phyloP scores from a whole-genome alignment of 345 rosid genomes.

The Euphorbia peplus region DNA sequence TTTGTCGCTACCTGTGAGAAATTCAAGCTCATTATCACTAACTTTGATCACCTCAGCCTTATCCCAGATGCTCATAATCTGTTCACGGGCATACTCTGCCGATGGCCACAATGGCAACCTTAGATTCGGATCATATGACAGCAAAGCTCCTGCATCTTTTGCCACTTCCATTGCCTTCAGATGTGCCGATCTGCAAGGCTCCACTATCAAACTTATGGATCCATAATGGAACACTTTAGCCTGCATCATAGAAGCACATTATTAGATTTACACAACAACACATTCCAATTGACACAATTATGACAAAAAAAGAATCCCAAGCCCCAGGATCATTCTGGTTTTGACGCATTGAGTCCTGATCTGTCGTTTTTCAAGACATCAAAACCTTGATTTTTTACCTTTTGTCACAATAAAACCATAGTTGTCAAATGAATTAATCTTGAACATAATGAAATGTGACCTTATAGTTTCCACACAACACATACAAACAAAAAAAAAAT shows the following conservation, averaged over 20 bases:
- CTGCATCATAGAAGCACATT: slow-evolving; percentile 30
- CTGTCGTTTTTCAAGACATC: no score
- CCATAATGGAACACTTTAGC: slow-evolving; percentile 92
- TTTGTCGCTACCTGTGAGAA: slow-evolving; percentile 80
- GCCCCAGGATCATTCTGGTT: no score
- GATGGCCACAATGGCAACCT: slow-evolving; percentile 97
- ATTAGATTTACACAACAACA: no score
- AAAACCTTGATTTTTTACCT: no score
- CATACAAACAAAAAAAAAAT: no score
- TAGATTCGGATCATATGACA: slow-evolving; percentile 92
- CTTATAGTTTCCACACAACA: no score
- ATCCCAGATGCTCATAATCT: slow-evolving; percentile 94
- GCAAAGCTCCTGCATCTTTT: slow-evolving; percentile 78
- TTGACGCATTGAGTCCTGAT: no score
- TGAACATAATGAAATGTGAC: no score
- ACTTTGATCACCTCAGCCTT: slow-evolving; percentile 93
- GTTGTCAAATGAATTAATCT: no score
- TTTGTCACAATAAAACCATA: no score
- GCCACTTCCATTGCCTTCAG: slow-evolving; percentile 91
- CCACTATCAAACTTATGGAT: slow-evolving; percentile 94
- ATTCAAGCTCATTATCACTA: slow-evolving; percentile 89
- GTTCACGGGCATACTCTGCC: slow-evolving; percentile 73
- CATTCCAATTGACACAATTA: no score
- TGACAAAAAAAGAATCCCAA: no score
- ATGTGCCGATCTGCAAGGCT: slow-evolving; percentile 98